These are phyloP conservation scores for Emiliania huxleyi DNA, from an alignment of 78 protist genomes.

Conservation along the genomic window DNA sequence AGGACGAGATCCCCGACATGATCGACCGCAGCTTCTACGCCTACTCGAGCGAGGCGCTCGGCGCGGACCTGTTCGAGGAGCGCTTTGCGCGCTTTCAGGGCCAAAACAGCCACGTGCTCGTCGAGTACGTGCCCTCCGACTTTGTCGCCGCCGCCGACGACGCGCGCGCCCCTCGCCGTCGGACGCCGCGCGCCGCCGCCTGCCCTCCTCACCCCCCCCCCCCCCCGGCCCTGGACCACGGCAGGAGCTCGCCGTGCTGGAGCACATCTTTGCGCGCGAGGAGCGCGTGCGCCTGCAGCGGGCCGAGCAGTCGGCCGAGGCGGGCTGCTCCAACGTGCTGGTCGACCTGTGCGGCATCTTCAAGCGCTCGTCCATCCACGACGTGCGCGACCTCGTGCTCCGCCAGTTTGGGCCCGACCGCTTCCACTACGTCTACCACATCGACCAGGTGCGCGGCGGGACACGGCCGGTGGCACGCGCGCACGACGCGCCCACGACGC, in stretches of 20 bases:
- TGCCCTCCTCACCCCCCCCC: too few species aligned
- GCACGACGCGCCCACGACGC: too few species aligned
- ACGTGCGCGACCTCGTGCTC: slow-evolving; percentile 7
- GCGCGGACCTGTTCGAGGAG: neutral
- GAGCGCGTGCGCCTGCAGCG: neutral
- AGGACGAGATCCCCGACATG: neutral
- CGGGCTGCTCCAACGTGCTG: slow-evolving; percentile 23
- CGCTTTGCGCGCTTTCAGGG: slow-evolving; percentile 28
- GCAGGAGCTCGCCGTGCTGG: neutral
- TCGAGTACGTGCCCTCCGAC: slow-evolving; percentile 7
- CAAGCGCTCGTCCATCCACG: slow-evolving; percentile 13
- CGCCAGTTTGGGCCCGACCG: slow-evolving; percentile 23
- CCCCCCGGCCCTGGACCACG: neutral
- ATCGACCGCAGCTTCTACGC: slow-evolving; percentile 29
- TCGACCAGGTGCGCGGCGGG: too few species aligned
- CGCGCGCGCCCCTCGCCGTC: slow-evolving; percentile 4
- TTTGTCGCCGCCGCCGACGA: neutral
- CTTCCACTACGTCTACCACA: slow-evolving; percentile 12
- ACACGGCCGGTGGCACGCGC: too few species aligned
- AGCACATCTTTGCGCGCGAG: neutral
- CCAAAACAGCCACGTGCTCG: neutral
- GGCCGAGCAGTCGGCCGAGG: neutral
- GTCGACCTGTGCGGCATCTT: slow-evolving; percentile 27
- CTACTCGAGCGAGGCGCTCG: neutral
- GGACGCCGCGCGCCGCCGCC: neutral